Evolutionary conservation across 2,329 filamentous ascomycete species (phyloP), one percentile per base, ranked within the genome.

Genomic region (Aspergillus oerlinghausenensis): DNA sequence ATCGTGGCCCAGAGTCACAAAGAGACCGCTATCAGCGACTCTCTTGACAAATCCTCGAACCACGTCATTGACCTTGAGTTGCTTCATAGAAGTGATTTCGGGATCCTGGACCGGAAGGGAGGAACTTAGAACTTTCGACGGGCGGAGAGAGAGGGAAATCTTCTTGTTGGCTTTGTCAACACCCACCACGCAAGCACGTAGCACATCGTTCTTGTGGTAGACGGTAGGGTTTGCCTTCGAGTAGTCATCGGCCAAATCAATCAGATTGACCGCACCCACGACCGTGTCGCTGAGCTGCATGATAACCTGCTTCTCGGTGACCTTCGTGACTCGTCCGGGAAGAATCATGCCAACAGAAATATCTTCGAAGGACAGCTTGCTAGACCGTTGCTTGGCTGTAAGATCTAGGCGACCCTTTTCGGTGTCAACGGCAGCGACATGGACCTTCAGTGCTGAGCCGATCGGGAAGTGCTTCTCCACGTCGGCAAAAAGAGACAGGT

Each of bases 41-140:
- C 91, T 90, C 76, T 92, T 95, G 65, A 99, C 84, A 67, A 99
- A 97, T 3, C 95, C 95, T 55, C 94, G 88, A 14, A 96, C 80
- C 29, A 97, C 78, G 60, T 95, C 87, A 58, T 92, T 90, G 42
- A 85, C 77, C 56, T 87, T 85, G 32, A 99, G 70, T 63, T 95
- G 85, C n/a, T 84, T 79, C 49, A 86, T 75, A 19, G 83, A 83
- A 11, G 80, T 83, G 62, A 99, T 86, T 66, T 97, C 91, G 40
- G 83, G 85, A 70, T 99, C 94, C 67, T 87, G 85, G 49, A 97
- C 84, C 1, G 87, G 82, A 3, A 95, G 78, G 1, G 89, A 88
- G 1, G 93, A 96, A 75, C 90, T 96, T 60, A 97, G 79, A 43
- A 97, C 89, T 62, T 90, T 90, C 0, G 93, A 97, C 1, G 92